Evolutionary conservation across 106 monocot genomes (phyloP).

Genomic region (Dendrobium catenatum): DNA sequence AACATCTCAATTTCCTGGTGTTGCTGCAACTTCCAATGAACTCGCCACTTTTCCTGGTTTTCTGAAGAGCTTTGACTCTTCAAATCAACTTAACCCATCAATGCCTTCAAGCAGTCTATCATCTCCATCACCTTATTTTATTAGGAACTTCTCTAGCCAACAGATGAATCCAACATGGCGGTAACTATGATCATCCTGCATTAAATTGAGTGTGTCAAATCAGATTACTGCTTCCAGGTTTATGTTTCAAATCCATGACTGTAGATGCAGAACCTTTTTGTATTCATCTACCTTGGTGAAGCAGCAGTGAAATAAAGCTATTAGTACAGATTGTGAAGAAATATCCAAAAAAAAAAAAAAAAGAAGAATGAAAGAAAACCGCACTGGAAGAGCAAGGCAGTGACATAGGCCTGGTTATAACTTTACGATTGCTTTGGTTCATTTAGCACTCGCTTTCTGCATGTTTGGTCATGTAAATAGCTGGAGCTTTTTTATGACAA

Average conservation of each 20-base stretch:
- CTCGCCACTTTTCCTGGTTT: conserved; percentile 19
- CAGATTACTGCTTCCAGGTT: too few relatives aligned
- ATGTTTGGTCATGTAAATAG: neutral
- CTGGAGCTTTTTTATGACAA: neutral
- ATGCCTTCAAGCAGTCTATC: conserved; percentile 6
- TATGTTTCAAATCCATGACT: neutral
- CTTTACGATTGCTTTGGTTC: neutral
- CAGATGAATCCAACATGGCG: conserved; percentile 12
- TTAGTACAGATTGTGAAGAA: neutral
- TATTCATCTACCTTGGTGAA: neutral
- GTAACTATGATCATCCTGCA: neutral
- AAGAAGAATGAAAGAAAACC: too few relatives aligned
- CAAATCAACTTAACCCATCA: conserved; percentile 1
- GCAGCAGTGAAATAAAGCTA: neutral
- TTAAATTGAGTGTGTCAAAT: neutral
- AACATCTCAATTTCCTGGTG: conserved; percentile 2
- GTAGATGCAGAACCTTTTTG: neutral
- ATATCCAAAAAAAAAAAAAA: neutral
- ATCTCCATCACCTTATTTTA: conserved; percentile 5
- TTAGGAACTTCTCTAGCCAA: conserved; percentile 2
- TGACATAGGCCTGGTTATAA: neutral
- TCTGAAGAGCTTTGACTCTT: conserved; percentile 14
- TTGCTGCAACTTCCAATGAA: conserved; percentile 1
- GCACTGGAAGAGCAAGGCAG: neutral
- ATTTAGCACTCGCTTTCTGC: neutral